Evolutionary conservation across 805 yeast genomes (phyloP).

Genomic region (Wickerhamomyces canadensis): DNA sequence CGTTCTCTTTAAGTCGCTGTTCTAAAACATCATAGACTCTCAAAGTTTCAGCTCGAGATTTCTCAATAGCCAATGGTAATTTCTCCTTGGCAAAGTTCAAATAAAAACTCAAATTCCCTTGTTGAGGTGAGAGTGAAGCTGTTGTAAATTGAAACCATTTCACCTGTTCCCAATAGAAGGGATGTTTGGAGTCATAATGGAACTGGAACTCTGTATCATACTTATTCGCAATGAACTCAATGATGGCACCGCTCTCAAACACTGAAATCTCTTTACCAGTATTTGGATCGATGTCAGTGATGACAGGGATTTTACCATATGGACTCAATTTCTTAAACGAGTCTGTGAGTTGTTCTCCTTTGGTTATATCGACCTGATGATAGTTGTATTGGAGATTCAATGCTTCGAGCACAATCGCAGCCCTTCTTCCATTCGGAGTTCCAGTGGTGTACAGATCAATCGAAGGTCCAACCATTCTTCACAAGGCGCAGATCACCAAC

Average conservation of each 20-base stretch:
- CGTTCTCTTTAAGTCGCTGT: conserved; percentile 36
- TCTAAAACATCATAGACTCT: conserved; percentile 48
- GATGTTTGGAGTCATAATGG: conserved; percentile 27
- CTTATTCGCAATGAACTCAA: conserved; percentile 47
- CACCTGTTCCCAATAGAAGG: conserved; percentile 40
- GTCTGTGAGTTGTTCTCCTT: no score
- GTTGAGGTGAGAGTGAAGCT: conserved; percentile 44
- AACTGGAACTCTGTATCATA: conserved; percentile 45
- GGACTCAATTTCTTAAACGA: conserved; percentile 32
- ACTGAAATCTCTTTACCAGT: conserved; percentile 31
- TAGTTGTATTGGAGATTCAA: no score
- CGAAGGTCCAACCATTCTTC: no score
- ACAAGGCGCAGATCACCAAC: no score
- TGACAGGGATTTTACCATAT: conserved; percentile 54
- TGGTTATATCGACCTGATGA: no score
- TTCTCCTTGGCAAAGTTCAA: conserved; percentile 37
- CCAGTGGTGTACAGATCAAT: no score
- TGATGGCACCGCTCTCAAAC: conserved; percentile 52
- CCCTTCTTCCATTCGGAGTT: no score
- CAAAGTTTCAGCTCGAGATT: conserved; percentile 40
- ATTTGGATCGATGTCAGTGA: conserved; percentile 27
- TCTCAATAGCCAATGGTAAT: conserved; percentile 40
- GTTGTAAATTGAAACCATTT: conserved; percentile 49
- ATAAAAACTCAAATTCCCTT: conserved; percentile 50
- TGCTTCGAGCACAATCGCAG: no score